Conservation (phyloP, 768 basidiomycete species). For the Pulveroboletus sp. region DNA sequence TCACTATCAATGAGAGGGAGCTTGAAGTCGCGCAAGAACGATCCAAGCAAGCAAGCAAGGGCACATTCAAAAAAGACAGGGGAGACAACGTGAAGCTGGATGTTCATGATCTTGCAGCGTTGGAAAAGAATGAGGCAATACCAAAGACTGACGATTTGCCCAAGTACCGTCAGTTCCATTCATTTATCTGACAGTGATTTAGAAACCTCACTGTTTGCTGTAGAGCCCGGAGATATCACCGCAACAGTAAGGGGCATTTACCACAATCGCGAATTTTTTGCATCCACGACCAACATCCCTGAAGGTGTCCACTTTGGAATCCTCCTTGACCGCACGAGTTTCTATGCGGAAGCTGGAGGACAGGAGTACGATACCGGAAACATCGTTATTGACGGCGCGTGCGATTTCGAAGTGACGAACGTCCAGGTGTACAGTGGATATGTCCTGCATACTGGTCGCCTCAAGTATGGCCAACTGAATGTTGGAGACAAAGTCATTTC, state of each 20-base stretch:
- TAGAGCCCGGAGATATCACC: conserved; percentile 75
- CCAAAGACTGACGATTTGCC: conserved; percentile 91
- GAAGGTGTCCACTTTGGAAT: conserved; percentile 75
- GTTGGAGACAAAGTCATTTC: conserved; percentile 82
- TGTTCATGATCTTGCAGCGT: conserved; percentile 86
- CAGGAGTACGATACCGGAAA: conserved; percentile 97
- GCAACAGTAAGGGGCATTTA: conserved; percentile 84
- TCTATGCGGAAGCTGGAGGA: conserved; percentile 97
- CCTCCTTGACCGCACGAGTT: conserved; percentile 88
- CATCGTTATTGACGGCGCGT: conserved; percentile 86
- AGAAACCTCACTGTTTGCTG: conserved; percentile 1
- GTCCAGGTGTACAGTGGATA: conserved; percentile 96
- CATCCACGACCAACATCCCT: conserved; percentile 65
- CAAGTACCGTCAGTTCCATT: conserved; percentile 73
- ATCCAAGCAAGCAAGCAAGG: conserved; percentile 92
- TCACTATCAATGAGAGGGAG: conserved; percentile 82
- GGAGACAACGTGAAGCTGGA: conserved; percentile 83
- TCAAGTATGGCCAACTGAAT: conserved; percentile 84
- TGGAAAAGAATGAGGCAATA: conserved; percentile 75
- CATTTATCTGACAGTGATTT: not conserved
- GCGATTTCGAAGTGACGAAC: conserved; percentile 91
- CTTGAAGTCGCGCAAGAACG: conserved; percentile 86
- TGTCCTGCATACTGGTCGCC: conserved; percentile 85
- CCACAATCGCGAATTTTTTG: conserved; percentile 70
- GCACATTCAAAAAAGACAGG: conserved; percentile 65